These are phyloP conservation scores for Cadophora malorum DNA, from an alignment of 2,329 filamentous ascomycete species.

Conservation along the genomic window DNA sequence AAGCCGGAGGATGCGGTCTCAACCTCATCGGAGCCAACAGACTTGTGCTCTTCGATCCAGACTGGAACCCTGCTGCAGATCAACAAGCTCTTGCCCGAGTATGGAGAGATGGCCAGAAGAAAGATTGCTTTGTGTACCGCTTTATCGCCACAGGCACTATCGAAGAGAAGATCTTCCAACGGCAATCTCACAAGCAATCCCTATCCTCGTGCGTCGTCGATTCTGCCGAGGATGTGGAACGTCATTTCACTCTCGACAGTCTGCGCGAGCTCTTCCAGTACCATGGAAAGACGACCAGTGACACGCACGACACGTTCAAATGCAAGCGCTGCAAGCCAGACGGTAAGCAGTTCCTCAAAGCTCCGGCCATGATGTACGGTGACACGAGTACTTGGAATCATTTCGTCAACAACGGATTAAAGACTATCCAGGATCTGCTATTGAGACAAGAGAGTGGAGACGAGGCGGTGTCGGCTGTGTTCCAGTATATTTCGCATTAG, in stretches of 20 bases:
- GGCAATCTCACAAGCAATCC: constrained; percentile 97
- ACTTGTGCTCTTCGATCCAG: constrained; percentile 93
- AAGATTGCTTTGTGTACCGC: constrained; percentile 99
- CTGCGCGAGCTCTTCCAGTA: constrained; percentile 95
- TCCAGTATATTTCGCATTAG: constrained; percentile 96
- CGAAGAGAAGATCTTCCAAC: constrained; percentile 99
- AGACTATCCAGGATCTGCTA: constrained; percentile 87
- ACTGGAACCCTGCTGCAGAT: constrained; percentile 98
- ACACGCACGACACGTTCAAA: constrained; percentile 98
- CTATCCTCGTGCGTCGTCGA: constrained; percentile 96
- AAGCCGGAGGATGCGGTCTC: constrained; percentile 94
- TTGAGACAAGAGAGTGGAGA: constrained; percentile 84
- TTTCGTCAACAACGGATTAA: constrained; percentile 81
- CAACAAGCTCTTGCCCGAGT: constrained; percentile 97
- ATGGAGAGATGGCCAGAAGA: constrained; percentile 98
- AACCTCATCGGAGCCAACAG: constrained; percentile 95
- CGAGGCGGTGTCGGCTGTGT: constrained; percentile 87
- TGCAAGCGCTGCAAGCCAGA: constrained; percentile 93
- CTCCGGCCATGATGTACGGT: constrained; percentile 93
- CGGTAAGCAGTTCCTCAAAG: constrained; percentile 86
- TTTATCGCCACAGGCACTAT: constrained; percentile 98
- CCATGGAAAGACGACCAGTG: constrained; percentile 80
- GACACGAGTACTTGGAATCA: constrained; percentile 99
- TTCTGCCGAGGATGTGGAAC: constrained; percentile 93
- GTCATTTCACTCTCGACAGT: constrained; percentile 92